These are phyloP conservation scores for Sicyos baderoa DNA, from an alignment of 306 rosid genomes.

Conservation along the genomic window DNA sequence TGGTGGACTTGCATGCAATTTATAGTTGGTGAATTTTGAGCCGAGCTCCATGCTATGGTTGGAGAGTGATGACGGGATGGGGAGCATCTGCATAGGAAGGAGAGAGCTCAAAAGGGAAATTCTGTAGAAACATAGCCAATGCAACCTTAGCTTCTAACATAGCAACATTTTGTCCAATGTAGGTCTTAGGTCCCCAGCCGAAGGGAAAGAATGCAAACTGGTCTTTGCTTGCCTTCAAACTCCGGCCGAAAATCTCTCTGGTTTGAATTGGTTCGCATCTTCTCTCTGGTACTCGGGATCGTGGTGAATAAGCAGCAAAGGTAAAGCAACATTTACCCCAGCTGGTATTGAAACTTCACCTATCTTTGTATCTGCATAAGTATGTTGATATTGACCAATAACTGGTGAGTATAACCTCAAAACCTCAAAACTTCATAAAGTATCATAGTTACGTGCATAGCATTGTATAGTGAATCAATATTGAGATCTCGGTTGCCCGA, in stretches of 20 bases:
- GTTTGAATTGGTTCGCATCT: constrained; percentile 43
- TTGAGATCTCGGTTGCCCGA: not conserved
- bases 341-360: constrained; percentile 33
- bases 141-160: constrained; percentile 37
- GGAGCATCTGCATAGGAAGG: constrained; percentile 46
- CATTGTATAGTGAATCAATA: not conserved
- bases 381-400: constrained; percentile 38
- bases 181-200: constrained; percentile 49
- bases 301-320: constrained; percentile 36
- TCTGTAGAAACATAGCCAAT: constrained; percentile 33
- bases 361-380: constrained; percentile 29
- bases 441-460: constrained; percentile 42
- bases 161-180: constrained; percentile 42
- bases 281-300: constrained; percentile 41
- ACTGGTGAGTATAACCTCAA: constrained; percentile 47
- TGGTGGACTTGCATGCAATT: constrained; percentile 9
- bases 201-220: constrained; percentile 40
- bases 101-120: constrained; percentile 38
- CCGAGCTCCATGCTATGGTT: constrained; percentile 50
- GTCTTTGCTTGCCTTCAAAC: constrained; percentile 31
- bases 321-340: constrained; percentile 39
- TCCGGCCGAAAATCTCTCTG: constrained; percentile 43
- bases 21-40: constrained; percentile 27
- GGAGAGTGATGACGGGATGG: constrained; percentile 37
- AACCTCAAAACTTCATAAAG: constrained; percentile 44